Evolutionary conservation across 2,329 filamentous ascomycete species (phyloP).

Genomic region (Botrytis fabae): DNA sequence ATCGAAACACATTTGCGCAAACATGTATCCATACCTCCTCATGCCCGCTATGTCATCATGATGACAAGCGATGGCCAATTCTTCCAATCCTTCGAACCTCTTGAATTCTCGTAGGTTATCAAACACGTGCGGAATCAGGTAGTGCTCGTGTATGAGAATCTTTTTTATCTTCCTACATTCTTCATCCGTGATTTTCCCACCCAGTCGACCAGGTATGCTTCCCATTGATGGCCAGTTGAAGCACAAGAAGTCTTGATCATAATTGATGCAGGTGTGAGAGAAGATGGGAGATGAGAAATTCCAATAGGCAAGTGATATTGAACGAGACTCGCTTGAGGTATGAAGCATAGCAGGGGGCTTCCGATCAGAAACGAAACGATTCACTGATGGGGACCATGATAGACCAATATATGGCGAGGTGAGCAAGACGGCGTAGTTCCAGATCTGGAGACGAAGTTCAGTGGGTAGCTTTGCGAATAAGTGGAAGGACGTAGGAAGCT

Average conservation of each 20-base stretch:
- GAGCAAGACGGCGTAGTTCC: constrained; percentile 14
- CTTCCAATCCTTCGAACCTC: constrained; percentile 12
- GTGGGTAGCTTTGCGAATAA: constrained; percentile 13
- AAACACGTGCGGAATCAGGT: constrained; percentile 17
- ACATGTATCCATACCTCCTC: constrained; percentile 16
- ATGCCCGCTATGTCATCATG: constrained; percentile 9
- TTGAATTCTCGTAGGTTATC: constrained; percentile 14
- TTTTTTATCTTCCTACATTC: constrained; percentile 14
- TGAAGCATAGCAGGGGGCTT: constrained; percentile 13
- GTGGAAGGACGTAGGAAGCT: not conserved
- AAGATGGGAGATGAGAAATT: constrained; percentile 2
- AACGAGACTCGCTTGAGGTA: constrained; percentile 18
- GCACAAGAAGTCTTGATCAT: constrained; percentile 18
- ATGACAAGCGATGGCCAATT: constrained; percentile 11
- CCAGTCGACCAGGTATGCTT: constrained; percentile 5
- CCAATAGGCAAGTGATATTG: constrained; percentile 17
- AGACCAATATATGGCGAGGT: constrained; percentile 10
- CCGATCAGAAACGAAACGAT: constrained; percentile 12
- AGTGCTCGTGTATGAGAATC: constrained; percentile 16
- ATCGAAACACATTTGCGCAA: constrained; percentile 13
- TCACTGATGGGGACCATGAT: constrained; percentile 2
- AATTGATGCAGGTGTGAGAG: constrained; percentile 14
- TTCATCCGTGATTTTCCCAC: constrained; percentile 6
- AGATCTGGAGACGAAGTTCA: constrained; percentile 15
- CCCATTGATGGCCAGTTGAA: constrained; percentile 19